A percentile compares a stretch with the other conserved stretches of the same genome.
phyloP scores from a whole-genome alignment of 202 grass and related monocot genomes.

The Zizania palustris region DNA sequence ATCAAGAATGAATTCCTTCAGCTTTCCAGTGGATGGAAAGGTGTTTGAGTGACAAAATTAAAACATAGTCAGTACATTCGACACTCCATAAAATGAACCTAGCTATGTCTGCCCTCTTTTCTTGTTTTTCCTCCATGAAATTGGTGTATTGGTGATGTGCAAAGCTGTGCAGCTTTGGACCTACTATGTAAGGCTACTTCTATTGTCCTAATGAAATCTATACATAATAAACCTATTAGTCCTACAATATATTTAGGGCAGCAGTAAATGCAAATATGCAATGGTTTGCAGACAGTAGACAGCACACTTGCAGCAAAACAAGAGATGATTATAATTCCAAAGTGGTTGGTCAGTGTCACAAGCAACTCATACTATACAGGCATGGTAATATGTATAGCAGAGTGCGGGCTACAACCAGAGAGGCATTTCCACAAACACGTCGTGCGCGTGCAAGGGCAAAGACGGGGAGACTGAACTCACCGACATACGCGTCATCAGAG shows the following conservation, averaged over 20 bases:
- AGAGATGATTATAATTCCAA: background rate
- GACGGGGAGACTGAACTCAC: background rate
- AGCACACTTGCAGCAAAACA: background rate
- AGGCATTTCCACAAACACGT: background rate
- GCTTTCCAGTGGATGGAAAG: background rate
- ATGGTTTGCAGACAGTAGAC: too few species aligned
- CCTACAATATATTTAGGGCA: background rate
- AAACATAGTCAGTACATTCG: background rate
- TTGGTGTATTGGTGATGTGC: background rate
- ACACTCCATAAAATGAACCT: too few species aligned
- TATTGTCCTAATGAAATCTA: background rate
- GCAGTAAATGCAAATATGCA: too few species aligned
- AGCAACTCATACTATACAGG: background rate
- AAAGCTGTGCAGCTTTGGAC: background rate
- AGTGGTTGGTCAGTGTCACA: too few species aligned
- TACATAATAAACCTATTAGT: background rate
- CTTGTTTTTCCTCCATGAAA: too few species aligned
- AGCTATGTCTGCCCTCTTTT: too few species aligned
- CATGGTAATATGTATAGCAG: background rate
- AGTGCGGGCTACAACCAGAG: background rate
- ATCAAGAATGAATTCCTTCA: slow-evolving; percentile 13
- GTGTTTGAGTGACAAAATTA: background rate
- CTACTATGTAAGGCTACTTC: background rate
- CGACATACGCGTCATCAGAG: background rate
- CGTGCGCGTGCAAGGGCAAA: background rate